A percentile compares a stretch with the other conserved stretches of the same genome.
These are phyloP conservation scores for Alternaria sp. DNA, from an alignment of 2,329 filamentous ascomycete species.

Conservation along the genomic window DNA sequence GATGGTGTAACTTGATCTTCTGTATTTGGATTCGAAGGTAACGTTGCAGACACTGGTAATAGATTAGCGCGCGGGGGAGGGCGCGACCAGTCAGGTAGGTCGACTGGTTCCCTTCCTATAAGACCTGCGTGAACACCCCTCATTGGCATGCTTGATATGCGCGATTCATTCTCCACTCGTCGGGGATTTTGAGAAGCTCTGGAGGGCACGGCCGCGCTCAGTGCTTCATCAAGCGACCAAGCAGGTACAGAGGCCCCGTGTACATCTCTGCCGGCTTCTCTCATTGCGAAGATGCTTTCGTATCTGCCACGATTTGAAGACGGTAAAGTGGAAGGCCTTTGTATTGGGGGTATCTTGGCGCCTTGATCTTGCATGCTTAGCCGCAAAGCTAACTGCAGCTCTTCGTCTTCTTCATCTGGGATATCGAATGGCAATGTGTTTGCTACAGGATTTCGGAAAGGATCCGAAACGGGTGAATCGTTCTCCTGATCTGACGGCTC, in stretches of 20 bases:
- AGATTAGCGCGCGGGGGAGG: background rate
- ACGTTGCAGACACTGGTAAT: background rate
- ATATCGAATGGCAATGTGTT: background rate
- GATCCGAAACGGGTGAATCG: background rate
- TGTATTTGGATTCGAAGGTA: background rate
- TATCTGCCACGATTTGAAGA: background rate
- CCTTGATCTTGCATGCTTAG: slow-evolving; percentile 14
- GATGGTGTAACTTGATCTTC: background rate
- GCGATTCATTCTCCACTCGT: background rate
- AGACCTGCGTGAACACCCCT: slow-evolving; percentile 1
- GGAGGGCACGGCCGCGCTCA: background rate
- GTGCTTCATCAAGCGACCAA: slow-evolving; percentile 3
- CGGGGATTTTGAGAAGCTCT: background rate
- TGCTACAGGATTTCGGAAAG: background rate
- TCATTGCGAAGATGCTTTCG: slow-evolving; percentile 4
- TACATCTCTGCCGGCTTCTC: slow-evolving; percentile 6
- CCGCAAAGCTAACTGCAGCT: slow-evolving; percentile 13
- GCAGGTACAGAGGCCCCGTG: slow-evolving; percentile 1
- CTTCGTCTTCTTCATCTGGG: slow-evolving; percentile 7
- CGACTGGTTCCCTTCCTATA: background rate
- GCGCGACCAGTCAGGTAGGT: background rate
- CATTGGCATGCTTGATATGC: background rate
- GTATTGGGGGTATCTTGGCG: background rate
- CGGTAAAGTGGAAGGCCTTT: background rate
- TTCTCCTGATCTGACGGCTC: background rate